Evolutionary conservation across 1,284 basidiomycete genomes (phyloP).

Genomic region (Coniferiporia weirii): DNA sequence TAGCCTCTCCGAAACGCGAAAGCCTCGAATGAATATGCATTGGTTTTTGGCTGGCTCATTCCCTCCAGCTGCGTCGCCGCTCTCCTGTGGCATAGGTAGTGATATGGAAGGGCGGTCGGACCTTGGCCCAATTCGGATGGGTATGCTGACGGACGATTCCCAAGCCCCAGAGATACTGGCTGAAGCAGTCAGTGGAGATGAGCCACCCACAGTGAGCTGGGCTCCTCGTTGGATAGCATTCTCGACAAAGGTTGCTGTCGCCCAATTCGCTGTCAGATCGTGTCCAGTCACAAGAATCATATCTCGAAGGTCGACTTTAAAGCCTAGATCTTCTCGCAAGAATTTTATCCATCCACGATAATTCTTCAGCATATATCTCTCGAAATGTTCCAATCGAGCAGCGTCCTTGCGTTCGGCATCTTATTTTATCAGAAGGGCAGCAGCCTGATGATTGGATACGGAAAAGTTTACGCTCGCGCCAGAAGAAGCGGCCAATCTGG

Average conservation of each 20-base stretch:
- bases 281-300: conserved; percentile 4
- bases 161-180: neutral
- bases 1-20: neutral
- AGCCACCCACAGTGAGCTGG: neutral
- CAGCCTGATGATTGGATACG: neutral
- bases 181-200: neutral
- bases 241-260: neutral
- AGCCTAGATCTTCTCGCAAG: neutral
- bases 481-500: neutral
- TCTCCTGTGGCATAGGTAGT: neutral
- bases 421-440: neutral
- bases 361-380: neutral
- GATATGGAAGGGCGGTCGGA: neutral
- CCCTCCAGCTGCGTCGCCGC: neutral
- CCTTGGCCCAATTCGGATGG: neutral
- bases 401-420: neutral
- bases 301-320: neutral
- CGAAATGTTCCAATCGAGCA: neutral
- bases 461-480: neutral
- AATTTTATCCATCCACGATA: neutral
- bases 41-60: neutral
- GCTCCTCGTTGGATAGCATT: neutral
- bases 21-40: conserved; percentile 4
- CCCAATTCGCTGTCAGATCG: conserved; percentile 1
- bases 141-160: neutral